Evolutionary conservation across 306 rosid genomes (phyloP).

Genomic region (Astragalus glycyphyllos): DNA sequence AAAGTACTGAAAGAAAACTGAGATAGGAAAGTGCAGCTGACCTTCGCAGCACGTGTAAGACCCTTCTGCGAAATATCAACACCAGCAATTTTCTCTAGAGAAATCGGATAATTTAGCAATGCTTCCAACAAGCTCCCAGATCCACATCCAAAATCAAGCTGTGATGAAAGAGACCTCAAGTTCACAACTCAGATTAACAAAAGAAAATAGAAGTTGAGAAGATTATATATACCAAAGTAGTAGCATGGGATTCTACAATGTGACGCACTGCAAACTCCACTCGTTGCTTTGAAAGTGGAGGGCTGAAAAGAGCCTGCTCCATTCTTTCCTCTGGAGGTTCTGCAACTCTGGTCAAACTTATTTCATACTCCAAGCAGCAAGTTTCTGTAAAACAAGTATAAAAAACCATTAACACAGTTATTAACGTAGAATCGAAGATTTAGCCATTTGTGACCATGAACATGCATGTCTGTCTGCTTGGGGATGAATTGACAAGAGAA

Average conservation of each 20-base stretch:
- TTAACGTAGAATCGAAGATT: constrained; percentile 28
- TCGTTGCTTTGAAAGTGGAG: constrained; percentile 95
- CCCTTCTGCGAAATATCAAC: constrained; percentile 89
- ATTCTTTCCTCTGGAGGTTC: constrained; percentile 95
- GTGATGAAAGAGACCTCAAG: constrained; percentile 47
- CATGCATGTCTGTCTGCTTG: background rate
- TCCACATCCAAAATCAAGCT: constrained; percentile 99
- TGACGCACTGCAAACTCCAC: constrained; percentile 88
- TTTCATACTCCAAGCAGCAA: constrained; percentile 67
- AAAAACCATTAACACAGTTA: constrained; percentile 9
- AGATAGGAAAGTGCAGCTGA: constrained; percentile 40
- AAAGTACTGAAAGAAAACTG: constrained; percentile 16
- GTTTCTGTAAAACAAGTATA: constrained; percentile 53
- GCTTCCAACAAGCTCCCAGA: constrained; percentile 98
- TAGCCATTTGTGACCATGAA: constrained; percentile 20
- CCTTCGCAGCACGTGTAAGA: constrained; percentile 93
- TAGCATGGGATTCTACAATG: constrained; percentile 72
- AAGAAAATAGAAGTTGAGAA: constrained; percentile 35
- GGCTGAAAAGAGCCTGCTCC: constrained; percentile 97
- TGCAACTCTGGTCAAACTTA: constrained; percentile 64
- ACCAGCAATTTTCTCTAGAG: constrained; percentile 84
- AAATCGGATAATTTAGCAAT: constrained; percentile 67
- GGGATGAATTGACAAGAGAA: constrained; percentile 41
- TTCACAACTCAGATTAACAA: constrained; percentile 27
- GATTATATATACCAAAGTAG: constrained; percentile 65